Evolutionary conservation across 108 stramenopile species (phyloP), one percentile per base, ranked within the genome.

Genomic region (Cyclotella cryptica): DNA sequence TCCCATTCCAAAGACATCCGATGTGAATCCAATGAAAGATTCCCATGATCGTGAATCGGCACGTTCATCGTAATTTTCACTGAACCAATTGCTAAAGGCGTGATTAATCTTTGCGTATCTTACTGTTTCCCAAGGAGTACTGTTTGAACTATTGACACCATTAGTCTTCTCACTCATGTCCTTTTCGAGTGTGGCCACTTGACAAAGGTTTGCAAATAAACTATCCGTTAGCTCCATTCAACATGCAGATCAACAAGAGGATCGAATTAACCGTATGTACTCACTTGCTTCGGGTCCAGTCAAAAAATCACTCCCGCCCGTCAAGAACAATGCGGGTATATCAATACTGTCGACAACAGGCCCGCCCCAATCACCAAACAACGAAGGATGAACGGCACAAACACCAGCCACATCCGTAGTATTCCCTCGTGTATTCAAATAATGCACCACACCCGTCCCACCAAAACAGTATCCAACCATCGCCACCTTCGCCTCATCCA

Each of bases 1-100:
- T 21, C 53, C 52, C 39, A n/a, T 26, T 42, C 75, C 83, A 77
- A 86, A 84, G 13, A 39, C 62, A 14, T 80, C 79, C 0, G 30
- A 22, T 8, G 84, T 24, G 52, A 86, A 86, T 1, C 52, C 40
- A 4, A 29, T 42, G 44, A 80, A 62, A 11, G 74, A 71, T 17
- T 84, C 60, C 86, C 86, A 86, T 7, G 86, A 86, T 3, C 86
- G 64, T 15, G 28, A 43, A 59, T 86, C 86, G 5, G 73, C 86
- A 74, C 83, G 72, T 53, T 71, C 71, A 66, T 84, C 71, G 75
- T 86, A 86, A 29, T 47, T 69, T 54, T 72, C 75, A 19, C n/a
- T 18, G 55, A 58, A 70, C 60, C 72, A 86, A 18, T 80, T 79
- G 19, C 81, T 80, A 41, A 84, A 86, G 3, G 82, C 83, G 44